Percentiles rank a stretch among this genome's conserved stretches.
Conservation (phyloP, 371 early-diverging fungal species). For the Zopfochytrium polystomum region DNA sequence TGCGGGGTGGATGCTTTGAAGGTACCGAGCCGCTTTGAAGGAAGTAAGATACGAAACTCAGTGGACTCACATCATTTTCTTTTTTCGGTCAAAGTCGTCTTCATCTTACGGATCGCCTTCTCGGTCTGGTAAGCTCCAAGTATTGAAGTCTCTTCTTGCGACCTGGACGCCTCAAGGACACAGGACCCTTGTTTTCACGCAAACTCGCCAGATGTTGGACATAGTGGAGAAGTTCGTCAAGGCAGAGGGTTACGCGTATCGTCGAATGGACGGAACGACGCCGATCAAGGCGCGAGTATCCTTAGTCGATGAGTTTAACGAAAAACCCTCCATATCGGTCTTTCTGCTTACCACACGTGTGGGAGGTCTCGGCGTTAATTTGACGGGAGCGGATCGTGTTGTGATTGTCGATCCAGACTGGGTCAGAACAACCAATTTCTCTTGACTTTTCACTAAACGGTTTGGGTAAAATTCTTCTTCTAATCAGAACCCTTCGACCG, state of each 20-base stretch:
- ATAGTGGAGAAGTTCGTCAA: slow-evolving; percentile 67
- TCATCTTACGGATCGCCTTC: slow-evolving; percentile 63
- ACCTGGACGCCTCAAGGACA: slow-evolving; percentile 86
- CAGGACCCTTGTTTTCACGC: slow-evolving; percentile 91
- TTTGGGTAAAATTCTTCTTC: slow-evolving; percentile 1
- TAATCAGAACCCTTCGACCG: slow-evolving; percentile 88
- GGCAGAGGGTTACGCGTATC: slow-evolving; percentile 57
- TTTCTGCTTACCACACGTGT: slow-evolving; percentile 97
- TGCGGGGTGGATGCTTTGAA: slow-evolving; percentile 12
- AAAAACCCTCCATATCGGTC: slow-evolving; percentile 62
- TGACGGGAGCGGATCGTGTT: slow-evolving; percentile 93
- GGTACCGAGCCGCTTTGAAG: no score
- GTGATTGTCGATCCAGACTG: slow-evolving; percentile 98
- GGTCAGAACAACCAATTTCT: slow-evolving; percentile 42
- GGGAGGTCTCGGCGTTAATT: slow-evolving; percentile 94
- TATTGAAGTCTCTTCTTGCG: slow-evolving; percentile 76
- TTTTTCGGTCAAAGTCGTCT: slow-evolving; percentile 29
- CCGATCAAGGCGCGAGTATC: slow-evolving; percentile 74
- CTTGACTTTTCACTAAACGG: background rate
- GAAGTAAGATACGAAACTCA: no score
- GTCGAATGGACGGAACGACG: slow-evolving; percentile 95
- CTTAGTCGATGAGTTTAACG: slow-evolving; percentile 89
- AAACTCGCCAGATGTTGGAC: slow-evolving; percentile 95
- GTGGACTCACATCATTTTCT: no score
- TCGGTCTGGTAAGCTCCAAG: slow-evolving; percentile 83